These are phyloP conservation scores for Fomitopsis schrenkii DNA, from an alignment of 1,284 basidiomycete genomes.

Conservation along the genomic window DNA sequence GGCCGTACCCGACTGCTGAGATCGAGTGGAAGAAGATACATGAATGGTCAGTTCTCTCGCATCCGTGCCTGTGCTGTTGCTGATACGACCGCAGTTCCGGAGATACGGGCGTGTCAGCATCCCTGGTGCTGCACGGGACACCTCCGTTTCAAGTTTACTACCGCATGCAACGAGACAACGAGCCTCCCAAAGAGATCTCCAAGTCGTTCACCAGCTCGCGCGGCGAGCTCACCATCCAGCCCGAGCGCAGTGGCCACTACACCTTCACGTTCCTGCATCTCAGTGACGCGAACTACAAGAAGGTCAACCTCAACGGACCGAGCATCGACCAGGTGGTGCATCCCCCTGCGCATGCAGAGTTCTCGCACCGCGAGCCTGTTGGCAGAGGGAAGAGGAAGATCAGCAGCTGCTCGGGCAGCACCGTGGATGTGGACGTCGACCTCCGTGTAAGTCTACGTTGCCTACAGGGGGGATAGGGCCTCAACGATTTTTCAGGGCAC, in stretches of 20 bases:
- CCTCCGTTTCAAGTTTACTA: slow-evolving; percentile 89
- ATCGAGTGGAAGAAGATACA: slow-evolving; percentile 90
- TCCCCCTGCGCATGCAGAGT: slow-evolving; percentile 78
- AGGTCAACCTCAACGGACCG: slow-evolving; percentile 65
- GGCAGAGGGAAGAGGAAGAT: slow-evolving; percentile 50
- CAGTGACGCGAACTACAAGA: slow-evolving; percentile 83
- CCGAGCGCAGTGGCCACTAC: slow-evolving; percentile 87
- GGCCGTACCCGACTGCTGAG: slow-evolving; percentile 74
- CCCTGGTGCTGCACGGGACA: slow-evolving; percentile 83
- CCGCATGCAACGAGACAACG: slow-evolving; percentile 68
- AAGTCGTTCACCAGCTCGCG: slow-evolving; percentile 70
- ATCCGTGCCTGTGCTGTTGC: not conserved
- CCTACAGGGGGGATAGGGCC: not conserved
- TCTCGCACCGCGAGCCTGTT: slow-evolving; percentile 42
- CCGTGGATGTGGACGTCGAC: slow-evolving; percentile 73
- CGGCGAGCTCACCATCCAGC: slow-evolving; percentile 84
- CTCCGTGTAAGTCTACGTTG: slow-evolving; percentile 50
- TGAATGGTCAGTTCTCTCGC: slow-evolving; percentile 62
- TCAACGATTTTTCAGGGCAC: slow-evolving; percentile 53
- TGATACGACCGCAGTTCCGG: slow-evolving; percentile 62
- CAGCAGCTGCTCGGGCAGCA: slow-evolving; percentile 72
- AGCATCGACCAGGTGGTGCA: slow-evolving; percentile 86
- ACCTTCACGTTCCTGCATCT: slow-evolving; percentile 80
- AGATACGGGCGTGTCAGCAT: slow-evolving; percentile 88
- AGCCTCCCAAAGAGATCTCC: slow-evolving; percentile 50